Base-by-base conservation (phyloP, 805 yeast genomes). In the Metschnikowia lachancei region DNA sequence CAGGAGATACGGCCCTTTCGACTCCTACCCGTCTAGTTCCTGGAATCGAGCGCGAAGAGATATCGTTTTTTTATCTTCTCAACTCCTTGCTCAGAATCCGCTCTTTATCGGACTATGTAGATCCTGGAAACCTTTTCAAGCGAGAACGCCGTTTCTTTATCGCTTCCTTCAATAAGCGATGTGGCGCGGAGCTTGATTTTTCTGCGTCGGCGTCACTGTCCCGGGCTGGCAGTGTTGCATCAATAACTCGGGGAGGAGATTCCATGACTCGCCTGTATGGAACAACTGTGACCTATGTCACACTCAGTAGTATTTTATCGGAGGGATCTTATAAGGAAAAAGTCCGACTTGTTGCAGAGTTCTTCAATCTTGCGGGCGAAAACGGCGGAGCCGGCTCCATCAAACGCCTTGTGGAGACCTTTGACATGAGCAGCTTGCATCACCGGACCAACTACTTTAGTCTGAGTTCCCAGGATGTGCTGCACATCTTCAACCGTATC, bases 291-390 rank as follows among this genome's bases (percentile, higher is more conserved):
- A 14, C 47, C 9, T 26, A 39, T 19, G 31, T 35, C 6, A 47
- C 47, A 3, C 29, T 55, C 19, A 49, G 57, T 35, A 32, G 52
- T 28, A 49, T 55, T 2, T 31, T 55, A 3, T 32, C 43, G 3
- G 54, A 53, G 28, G 58, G 58, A 24, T 44, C 55, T 2, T 55
- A 55, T 41, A 55, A 53, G 36, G 58, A 55, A 24, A 49, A 52
- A 26, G 43, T 53, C 3, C 46, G 52, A 10, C 47, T 55, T 13
- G 55, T 55, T 12, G 46, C 49, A 6, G 50, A 45, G 6, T 55
- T 53, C 31, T 33, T 54, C 30, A 44, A 38, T 19, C 39, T 36
- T 5, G 14, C 45, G 10, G 36, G 43, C 3, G 34, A 43, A 4
- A 39, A 39, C 3, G 34, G 36, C 8, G 46, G 46, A 6, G 41